Evolutionary conservation across 1,284 basidiomycete species (phyloP), one percentile per base, ranked within the genome.

Genomic region (Puccinia coronata): DNA sequence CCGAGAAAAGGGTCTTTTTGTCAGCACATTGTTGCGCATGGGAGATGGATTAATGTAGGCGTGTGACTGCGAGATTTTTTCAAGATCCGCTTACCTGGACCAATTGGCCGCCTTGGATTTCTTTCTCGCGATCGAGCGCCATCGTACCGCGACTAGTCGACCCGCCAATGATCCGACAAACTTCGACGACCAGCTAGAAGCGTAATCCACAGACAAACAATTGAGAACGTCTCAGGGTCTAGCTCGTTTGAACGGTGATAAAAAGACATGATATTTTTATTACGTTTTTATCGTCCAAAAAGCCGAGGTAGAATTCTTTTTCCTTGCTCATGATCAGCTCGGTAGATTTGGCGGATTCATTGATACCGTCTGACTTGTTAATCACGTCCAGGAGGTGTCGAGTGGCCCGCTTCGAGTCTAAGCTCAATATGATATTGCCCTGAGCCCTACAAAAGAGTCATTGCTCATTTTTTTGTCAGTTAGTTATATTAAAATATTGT

Each of bases 371-470:
- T 16, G 47, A 69, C 41, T 69, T 49, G 28, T 18, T 69, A 55
- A 80, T 80, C 23, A 69, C 16, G 3, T 67, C 31, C 20, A 80
- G 36, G 12, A 80, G 78, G 28, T 36, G 34, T 20, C 59, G n/a
- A n/a, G 78, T 57, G 6, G 78, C 78, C 23, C 59, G 61, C 49
- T 72, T 39, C 36, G 69, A 47, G 36, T 80, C 55, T 53, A 80
- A 47, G 3, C 53, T 72, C 39, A 80, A 28, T 18, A 80, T 80
- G 36, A 80, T 80, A 47, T 80, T 80, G 43, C 78, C 78, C 39
- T 70, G 43, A n/a, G 78, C 51, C 25, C 78, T 80, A 43, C 16
- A 57, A 36, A 51, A 75, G 3, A 8, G 16, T 16, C 16, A 41
- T 75, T 75, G 11, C 39, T 28, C 23, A 57, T 25, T 57, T 11